These are phyloP conservation scores for Puccinia novopanici DNA, from an alignment of 1,284 basidiomycete species.

Conservation along the genomic window DNA sequence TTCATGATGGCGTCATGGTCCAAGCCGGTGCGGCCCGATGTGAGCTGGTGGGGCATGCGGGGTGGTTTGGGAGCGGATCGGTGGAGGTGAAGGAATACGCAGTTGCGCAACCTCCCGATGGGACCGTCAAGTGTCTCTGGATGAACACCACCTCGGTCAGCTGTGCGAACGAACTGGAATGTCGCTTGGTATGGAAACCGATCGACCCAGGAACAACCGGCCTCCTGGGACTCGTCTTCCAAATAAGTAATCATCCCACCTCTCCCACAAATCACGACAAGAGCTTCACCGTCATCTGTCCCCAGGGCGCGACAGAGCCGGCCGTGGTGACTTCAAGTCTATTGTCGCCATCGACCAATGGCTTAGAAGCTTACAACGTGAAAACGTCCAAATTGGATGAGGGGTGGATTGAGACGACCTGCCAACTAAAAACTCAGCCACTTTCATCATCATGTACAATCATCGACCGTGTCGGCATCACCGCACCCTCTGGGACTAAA, in stretches of 20 bases:
- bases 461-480: slow-evolving; percentile 6
- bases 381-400: slow-evolving; percentile 4
- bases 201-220: not conserved
- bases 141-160: slow-evolving; percentile 43
- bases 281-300: not conserved
- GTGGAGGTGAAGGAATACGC: slow-evolving; percentile 19
- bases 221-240: slow-evolving; percentile 39
- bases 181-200: slow-evolving; percentile 44
- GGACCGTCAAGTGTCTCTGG: slow-evolving; percentile 29
- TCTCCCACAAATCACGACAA: not conserved
- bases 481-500: not conserved
- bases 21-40: slow-evolving; percentile 25
- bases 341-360: not conserved
- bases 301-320: not conserved
- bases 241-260: not conserved
- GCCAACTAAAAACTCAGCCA: slow-evolving; percentile 2
- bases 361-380: not conserved
- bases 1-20: not conserved
- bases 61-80: slow-evolving; percentile 44
- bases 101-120: not conserved
- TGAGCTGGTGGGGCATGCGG: slow-evolving; percentile 27
- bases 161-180: slow-evolving; percentile 8
- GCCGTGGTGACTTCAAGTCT: not conserved
- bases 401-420: slow-evolving; percentile 25
- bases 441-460: not conserved